Base-by-base conservation (phyloP, 306 rosid genomes). In the Prunus dulcis region DNA sequence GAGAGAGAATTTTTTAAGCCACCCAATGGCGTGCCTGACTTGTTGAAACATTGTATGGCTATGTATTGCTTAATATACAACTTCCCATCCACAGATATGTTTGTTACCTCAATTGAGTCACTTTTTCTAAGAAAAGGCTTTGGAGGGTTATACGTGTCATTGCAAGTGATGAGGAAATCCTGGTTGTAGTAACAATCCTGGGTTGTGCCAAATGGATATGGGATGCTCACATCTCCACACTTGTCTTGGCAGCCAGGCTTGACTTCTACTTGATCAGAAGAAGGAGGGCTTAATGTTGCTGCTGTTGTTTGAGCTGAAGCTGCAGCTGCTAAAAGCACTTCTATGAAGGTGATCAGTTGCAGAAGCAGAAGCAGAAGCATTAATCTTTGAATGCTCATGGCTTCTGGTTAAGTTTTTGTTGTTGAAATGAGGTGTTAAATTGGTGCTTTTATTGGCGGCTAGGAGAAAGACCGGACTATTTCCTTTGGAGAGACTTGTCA, bases 131-230 rank as follows among this genome's bases (percentile, higher is more conserved):
- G 65, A 73, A 61, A 60, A 0, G 27, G 49, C 4, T 10, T 51
- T 3, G 76, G 7, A 52, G 46, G 30, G 9, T 18, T 5, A 0
- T 0, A 0, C 10, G 60, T 20, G 14, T 23, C 0, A 1, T 58
- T n/a, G 27, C 92, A 90, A 1, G 3, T 3, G 2, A 87, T 23
- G 2, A 4, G 1, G 51, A 86, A 87, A 0, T 2, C 4, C 0
- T 1, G 0, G 0, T 79, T 19, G 1, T 76, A 63, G 67, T 22
- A 82, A 51, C 89, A 86, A 5, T 12, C 23, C 1, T 6, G 0
- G 2, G 22, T 56, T 7, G 47, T 53, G 2, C 95, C 88, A 43
- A 87, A 90, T 10, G 92, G 95, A 63, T 84, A 90, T 27, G 88
- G 88, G 65, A 90, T 77, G 12, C 41, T 7, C 2, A 89, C 5